Evolutionary conservation across 2,329 filamentous ascomycete genomes (phyloP), one percentile per base, ranked within the genome.

Genomic region (Aspergillus proliferans): DNA sequence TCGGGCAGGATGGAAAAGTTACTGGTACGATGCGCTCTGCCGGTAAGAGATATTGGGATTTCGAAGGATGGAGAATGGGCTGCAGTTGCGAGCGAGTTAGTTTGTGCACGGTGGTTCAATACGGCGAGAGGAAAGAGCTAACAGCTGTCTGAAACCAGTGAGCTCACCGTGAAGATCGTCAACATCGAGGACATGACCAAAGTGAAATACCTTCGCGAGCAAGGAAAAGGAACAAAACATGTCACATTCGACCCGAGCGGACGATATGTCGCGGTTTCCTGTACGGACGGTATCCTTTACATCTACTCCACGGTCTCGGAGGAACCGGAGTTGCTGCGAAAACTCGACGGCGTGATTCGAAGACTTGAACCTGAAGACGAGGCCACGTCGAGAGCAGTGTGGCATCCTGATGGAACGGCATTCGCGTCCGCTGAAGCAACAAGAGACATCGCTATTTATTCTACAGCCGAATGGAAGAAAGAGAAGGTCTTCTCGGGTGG

Each of bases 321-420:
- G 18, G 81, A 90, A 58, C 91, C 92, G 0, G 83, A 90, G 62
- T 75, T 97, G 51, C 78, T 95, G 46, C 84, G 83, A 56, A 90
- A 88, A 66, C 76, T 98, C 7, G 90, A 95, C 60, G 91, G 90
- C 1, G 74, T 96, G 57, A 93, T 97, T 58, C 85, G 84, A 52
- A 80, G 80, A 15, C 69, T 92, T 3, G 91, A 96, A 50, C 79
- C 83, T 1, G 88, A 93, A 41, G 80, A 84, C 1, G 87, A 94
- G 52, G 78, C 82, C 5, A 90, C 85, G 55, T 85, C 88, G 3
- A 80, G 80, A 61, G 83, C 86, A 5, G 81, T 83, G 0, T 98
- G 93, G 93, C 93, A 97, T 71, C 94, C 94, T 0, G 92, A 97
- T 65, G 92, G 93, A 18, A 82, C 88, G 57, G 88, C 91, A 3